Conservation (phyloP, 2,329 filamentous ascomycete genomes). For the Epichloe amarillans region DNA sequence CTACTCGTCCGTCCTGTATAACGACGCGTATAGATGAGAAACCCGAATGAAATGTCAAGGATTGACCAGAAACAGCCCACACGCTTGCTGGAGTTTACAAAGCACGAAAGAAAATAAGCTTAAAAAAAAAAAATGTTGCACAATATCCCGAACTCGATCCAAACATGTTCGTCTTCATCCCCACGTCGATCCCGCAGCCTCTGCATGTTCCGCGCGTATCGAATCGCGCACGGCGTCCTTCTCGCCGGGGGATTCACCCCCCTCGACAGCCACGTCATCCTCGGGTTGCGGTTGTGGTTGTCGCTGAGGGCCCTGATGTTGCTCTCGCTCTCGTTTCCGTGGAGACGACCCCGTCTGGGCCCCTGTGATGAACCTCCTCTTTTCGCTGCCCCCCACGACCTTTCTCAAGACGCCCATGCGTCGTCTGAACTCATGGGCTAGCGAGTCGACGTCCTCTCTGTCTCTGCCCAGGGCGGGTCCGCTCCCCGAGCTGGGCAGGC, state of each 20-base stretch:
- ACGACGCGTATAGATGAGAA: too few relatives aligned
- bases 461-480: conserved; percentile 24
- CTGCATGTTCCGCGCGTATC: neutral
- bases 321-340: neutral
- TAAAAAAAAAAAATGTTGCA: too few relatives aligned
- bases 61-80: neutral
- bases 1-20: too few relatives aligned
- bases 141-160: neutral
- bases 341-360: neutral
- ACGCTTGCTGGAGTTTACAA: neutral
- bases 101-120: too few relatives aligned
- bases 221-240: neutral
- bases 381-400: conserved; percentile 39
- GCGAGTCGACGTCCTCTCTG: conserved; percentile 34
- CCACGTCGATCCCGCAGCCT: neutral
- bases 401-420: conserved; percentile 41
- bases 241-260: neutral
- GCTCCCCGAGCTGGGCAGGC: conserved; percentile 17
- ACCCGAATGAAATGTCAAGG: too few relatives aligned
- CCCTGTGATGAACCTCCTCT: conserved; percentile 22
- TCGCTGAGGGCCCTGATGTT: neutral
- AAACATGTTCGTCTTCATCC: neutral
- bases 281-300: too few relatives aligned
- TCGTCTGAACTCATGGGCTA: conserved; percentile 44
- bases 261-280: neutral